Conservation (phyloP, 1,284 basidiomycete species). For the Ustilago loliicola region DNA sequence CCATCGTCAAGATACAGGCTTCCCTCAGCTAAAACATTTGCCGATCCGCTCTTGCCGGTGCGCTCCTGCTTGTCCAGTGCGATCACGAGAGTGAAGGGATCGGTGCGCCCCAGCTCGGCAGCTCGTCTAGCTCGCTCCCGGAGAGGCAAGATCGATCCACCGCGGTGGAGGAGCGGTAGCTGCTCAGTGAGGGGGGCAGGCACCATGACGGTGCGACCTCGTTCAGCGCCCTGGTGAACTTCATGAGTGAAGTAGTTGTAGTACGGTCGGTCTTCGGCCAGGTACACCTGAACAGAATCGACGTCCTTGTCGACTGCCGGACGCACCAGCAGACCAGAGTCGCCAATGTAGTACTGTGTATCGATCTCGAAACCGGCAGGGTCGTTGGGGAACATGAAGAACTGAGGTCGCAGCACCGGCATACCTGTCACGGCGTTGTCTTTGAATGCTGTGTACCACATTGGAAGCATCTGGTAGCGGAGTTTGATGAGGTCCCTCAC, state of each 20-base stretch:
- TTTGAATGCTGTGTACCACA: constrained; percentile 96
- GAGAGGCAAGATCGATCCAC: constrained; percentile 89
- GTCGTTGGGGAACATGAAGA: constrained; percentile 90
- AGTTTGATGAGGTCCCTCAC: constrained; percentile 84
- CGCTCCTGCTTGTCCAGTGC: constrained; percentile 76
- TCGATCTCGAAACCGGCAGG: constrained; percentile 86
- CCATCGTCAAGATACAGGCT: constrained; percentile 97
- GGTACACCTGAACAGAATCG: constrained; percentile 82
- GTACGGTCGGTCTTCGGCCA: constrained; percentile 92
- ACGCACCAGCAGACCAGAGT: constrained; percentile 89
- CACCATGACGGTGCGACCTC: constrained; percentile 78
- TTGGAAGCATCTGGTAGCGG: constrained; percentile 87
- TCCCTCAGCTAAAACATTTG: constrained; percentile 75
- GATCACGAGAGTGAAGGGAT: constrained; percentile 92
- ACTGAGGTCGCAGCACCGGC: constrained; percentile 79
- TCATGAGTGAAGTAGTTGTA: constrained; percentile 85
- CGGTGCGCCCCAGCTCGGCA: constrained; percentile 86
- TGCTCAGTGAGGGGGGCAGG: constrained; percentile 74
- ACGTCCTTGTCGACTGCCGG: constrained; percentile 85
- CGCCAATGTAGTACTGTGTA: constrained; percentile 93
- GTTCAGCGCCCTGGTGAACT: constrained; percentile 76
- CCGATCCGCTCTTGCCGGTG: constrained; percentile 21
- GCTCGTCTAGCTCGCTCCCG: constrained; percentile 88
- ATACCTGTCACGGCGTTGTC: constrained; percentile 60
- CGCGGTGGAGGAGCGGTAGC: constrained; percentile 87